These are phyloP conservation scores for Aschersonia sp. DNA, from an alignment of 2,329 filamentous ascomycete genomes.

Conservation along the genomic window DNA sequence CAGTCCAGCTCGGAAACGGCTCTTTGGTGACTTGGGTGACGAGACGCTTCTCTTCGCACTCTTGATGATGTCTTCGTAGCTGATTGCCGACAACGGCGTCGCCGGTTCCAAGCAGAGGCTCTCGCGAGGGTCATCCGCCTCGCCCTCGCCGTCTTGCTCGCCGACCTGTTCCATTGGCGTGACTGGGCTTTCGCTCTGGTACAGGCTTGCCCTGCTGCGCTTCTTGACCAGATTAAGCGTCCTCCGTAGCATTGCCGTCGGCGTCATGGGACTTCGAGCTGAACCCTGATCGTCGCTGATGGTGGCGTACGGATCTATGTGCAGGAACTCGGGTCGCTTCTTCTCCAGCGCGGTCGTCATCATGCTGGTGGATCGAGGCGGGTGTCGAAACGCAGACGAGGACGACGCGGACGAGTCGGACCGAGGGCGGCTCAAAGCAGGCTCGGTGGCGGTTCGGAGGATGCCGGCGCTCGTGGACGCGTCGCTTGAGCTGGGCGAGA, in stretches of 20 bases:
- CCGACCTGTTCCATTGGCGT: slow-evolving; percentile 20
- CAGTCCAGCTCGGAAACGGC: slow-evolving; percentile 19
- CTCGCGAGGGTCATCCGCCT: slow-evolving; percentile 9
- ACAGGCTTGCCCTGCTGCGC: slow-evolving; percentile 36
- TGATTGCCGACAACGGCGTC: slow-evolving; percentile 15
- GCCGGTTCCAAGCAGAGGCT: slow-evolving; percentile 10
- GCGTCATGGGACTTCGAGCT: slow-evolving; percentile 26
- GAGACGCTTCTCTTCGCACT: slow-evolving; percentile 25
- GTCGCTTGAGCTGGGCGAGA: slow-evolving; percentile 23
- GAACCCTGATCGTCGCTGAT: slow-evolving; percentile 12
- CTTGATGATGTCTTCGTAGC: slow-evolving; percentile 32
- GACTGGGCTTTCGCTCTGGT: slow-evolving; percentile 18
- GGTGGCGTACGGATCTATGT: slow-evolving; percentile 38
- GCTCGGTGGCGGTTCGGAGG: slow-evolving; percentile 17
- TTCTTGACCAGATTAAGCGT: slow-evolving; percentile 40
- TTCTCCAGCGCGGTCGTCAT: slow-evolving; percentile 17
- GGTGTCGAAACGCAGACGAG: slow-evolving; percentile 16
- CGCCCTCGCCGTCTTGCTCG: slow-evolving; percentile 11
- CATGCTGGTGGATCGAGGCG: slow-evolving; percentile 29
- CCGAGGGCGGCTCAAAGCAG: slow-evolving; percentile 14
- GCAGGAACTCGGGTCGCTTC: slow-evolving; percentile 32
- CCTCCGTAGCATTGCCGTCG: slow-evolving; percentile 34
- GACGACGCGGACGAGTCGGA: slow-evolving; percentile 20
- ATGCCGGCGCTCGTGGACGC: slow-evolving; percentile 10
- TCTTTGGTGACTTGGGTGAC: slow-evolving; percentile 14